phyloP scores from a whole-genome alignment of 108 stramenopile genomes.

The Epipyxis sp. region DNA sequence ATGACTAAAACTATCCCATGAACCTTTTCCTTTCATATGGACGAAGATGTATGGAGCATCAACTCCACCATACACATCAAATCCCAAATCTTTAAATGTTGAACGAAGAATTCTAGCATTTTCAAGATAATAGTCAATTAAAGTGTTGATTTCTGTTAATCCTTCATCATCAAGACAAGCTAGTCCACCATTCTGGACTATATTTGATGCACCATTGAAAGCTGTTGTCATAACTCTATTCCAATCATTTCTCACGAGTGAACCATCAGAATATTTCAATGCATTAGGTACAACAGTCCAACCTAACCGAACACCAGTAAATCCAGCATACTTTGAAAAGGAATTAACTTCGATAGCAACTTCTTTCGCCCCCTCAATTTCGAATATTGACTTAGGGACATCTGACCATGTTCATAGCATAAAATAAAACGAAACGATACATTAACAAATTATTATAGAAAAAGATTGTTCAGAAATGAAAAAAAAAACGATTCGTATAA shows the following conservation, averaged over 20 bases:
- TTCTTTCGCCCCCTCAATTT: slow-evolving; percentile 85
- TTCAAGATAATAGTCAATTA: slow-evolving; percentile 95
- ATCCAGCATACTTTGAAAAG: slow-evolving; percentile 89
- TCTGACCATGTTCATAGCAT: not conserved
- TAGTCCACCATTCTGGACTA: slow-evolving; percentile 88
- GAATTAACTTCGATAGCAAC: slow-evolving; percentile 90
- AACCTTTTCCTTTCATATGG: slow-evolving; percentile 68
- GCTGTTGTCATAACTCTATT: slow-evolving; percentile 95
- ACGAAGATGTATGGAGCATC: slow-evolving; percentile 94
- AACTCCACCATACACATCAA: slow-evolving; percentile 78
- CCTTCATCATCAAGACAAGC: slow-evolving; percentile 89
- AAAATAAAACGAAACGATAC: no score
- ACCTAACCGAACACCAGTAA: slow-evolving; percentile 93
- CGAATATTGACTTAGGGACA: slow-evolving; percentile 89
- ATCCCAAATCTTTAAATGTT: slow-evolving; percentile 73
- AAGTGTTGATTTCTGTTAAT: slow-evolving; percentile 76
- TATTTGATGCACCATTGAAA: slow-evolving; percentile 94
- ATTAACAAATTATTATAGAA: no score
- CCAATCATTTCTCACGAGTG: slow-evolving; percentile 72
- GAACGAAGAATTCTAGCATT: slow-evolving; percentile 63
- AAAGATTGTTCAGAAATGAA: no score
- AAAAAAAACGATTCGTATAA: no score
- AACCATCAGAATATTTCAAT: slow-evolving; percentile 80
- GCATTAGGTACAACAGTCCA: slow-evolving; percentile 90
- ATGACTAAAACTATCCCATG: slow-evolving; percentile 85